phyloP scores from a whole-genome alignment of 1,284 basidiomycete genomes.

The Chondrostereum purpureum region DNA sequence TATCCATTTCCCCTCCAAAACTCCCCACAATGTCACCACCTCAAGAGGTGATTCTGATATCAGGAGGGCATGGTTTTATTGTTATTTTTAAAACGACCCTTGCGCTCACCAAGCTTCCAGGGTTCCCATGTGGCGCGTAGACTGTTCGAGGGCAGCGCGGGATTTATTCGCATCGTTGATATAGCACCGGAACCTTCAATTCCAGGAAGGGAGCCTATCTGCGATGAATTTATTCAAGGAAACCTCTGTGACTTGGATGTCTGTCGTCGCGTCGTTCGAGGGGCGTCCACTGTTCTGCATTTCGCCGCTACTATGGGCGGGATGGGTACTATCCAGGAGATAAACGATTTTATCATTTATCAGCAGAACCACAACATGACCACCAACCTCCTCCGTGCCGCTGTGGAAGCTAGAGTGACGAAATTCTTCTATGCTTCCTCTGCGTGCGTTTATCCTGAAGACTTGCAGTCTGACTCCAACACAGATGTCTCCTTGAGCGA shows the following conservation, averaged over 20 bases:
- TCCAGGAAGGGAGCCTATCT: constrained; percentile 17
- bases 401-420: constrained; percentile 29
- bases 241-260: constrained; percentile 39
- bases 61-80: constrained; percentile 53
- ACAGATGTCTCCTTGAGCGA: constrained; percentile 40
- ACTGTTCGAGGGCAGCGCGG: constrained; percentile 23
- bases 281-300: constrained; percentile 41
- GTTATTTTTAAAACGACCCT: constrained; percentile 20
- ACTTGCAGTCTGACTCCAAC: constrained; percentile 27
- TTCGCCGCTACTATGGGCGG: constrained; percentile 58
- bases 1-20: too few species aligned
- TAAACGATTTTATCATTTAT: constrained; percentile 45
- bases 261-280: constrained; percentile 31
- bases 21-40: too few species aligned
- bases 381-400: constrained; percentile 36
- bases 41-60: constrained; percentile 33
- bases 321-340: constrained; percentile 51
- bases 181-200: constrained; percentile 23
- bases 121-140: constrained; percentile 44
- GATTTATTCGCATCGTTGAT: constrained; percentile 40
- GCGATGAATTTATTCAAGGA: constrained; percentile 33
- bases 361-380: constrained; percentile 44
- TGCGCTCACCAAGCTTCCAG: constrained; percentile 21
- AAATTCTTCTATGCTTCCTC: constrained; percentile 52
- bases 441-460: constrained; percentile 49